Percentiles rank a stretch among this genome's conserved stretches.
phyloP scores from a whole-genome alignment of 2,329 filamentous ascomycete species.

The Tolypocladium tundrense region DNA sequence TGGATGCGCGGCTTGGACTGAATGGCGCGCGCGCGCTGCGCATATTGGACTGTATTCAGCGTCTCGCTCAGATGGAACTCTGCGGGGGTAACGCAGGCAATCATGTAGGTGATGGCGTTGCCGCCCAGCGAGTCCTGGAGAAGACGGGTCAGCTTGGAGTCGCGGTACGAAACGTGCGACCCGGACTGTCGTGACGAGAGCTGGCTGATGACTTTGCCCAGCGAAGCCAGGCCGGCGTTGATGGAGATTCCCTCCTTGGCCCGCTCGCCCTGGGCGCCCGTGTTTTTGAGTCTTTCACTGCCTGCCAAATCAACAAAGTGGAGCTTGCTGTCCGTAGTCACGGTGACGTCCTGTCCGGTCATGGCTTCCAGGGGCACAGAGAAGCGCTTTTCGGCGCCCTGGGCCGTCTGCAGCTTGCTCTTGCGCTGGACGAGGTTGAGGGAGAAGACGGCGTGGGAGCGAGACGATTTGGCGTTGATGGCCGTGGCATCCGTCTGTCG shows the following conservation, averaged over 20 bases:
- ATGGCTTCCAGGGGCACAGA: constrained; percentile 79
- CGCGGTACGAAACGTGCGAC: constrained; percentile 91
- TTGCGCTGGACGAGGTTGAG: constrained; percentile 86
- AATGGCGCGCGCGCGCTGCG: constrained; percentile 88
- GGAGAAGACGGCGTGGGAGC: constrained; percentile 95
- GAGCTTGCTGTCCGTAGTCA: constrained; percentile 94
- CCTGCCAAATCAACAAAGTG: constrained; percentile 97
- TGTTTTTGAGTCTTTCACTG: constrained; percentile 95
- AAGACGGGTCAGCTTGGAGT: constrained; percentile 91
- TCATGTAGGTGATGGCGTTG: constrained; percentile 98
- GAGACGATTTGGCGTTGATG: constrained; percentile 94
- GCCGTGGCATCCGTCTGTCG: constrained; percentile 95
- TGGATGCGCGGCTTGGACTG: constrained; percentile 97
- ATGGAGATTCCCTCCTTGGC: constrained; percentile 97
- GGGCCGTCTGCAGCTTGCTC: constrained; percentile 38
- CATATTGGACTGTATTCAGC: constrained; percentile 94
- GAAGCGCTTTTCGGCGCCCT: constrained; percentile 67
- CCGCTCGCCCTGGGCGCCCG: constrained; percentile 85
- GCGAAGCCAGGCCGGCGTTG: constrained; percentile 85
- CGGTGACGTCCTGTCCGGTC: constrained; percentile 50
- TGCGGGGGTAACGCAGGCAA: constrained; percentile 92
- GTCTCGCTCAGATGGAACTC: constrained; percentile 98
- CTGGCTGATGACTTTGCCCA: constrained; percentile 98
- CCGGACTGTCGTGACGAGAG: constrained; percentile 81
- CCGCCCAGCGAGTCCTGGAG: constrained; percentile 94